A percentile compares a stretch with the other conserved stretches of the same genome.
phyloP scores from a whole-genome alignment of 176 grass and related monocot species.

The Ampelocalamus luodianensis region DNA sequence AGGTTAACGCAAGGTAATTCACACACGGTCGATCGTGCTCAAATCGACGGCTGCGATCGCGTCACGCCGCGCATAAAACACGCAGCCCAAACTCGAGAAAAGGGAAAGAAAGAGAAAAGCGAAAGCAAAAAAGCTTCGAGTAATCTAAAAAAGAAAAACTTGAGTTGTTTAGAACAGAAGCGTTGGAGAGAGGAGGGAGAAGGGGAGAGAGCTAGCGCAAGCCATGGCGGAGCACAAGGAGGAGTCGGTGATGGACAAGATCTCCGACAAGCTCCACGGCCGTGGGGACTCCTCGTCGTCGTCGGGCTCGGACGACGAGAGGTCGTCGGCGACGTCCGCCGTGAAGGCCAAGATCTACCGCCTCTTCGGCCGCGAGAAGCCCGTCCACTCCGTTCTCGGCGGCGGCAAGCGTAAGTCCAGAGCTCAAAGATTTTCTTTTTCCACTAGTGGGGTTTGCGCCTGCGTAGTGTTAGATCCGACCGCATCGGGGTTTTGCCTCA shows the following conservation, averaged over 20 bases:
- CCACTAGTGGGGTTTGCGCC: neutral
- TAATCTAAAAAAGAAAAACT: too few species aligned
- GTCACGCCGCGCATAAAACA: slow-evolving; percentile 5
- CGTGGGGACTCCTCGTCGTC: slow-evolving; percentile 51
- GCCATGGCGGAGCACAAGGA: slow-evolving; percentile 80
- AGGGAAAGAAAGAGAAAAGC: neutral
- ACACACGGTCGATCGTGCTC: neutral
- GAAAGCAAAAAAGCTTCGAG: neutral
- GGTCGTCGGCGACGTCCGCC: slow-evolving; percentile 17
- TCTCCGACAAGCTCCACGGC: slow-evolving; percentile 62
- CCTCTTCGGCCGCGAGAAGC: slow-evolving; percentile 64
- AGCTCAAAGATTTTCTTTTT: neutral
- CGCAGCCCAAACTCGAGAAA: neutral
- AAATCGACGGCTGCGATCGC: slow-evolving; percentile 23
- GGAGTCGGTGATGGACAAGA: slow-evolving; percentile 61
- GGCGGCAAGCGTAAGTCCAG: slow-evolving; percentile 60
- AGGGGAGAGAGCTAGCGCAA: neutral
- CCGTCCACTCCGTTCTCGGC: slow-evolving; percentile 69
- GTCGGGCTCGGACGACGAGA: slow-evolving; percentile 61
- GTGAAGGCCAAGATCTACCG: slow-evolving; percentile 73
- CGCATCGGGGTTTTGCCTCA: neutral
- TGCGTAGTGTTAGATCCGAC: slow-evolving; percentile 31
- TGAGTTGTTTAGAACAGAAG: neutral
- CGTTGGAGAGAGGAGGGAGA: neutral
- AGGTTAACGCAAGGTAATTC: neutral